These are phyloP conservation scores for Funneliformis mosseae DNA, from an alignment of 192 early-diverging fungal genomes.

Conservation along the genomic window DNA sequence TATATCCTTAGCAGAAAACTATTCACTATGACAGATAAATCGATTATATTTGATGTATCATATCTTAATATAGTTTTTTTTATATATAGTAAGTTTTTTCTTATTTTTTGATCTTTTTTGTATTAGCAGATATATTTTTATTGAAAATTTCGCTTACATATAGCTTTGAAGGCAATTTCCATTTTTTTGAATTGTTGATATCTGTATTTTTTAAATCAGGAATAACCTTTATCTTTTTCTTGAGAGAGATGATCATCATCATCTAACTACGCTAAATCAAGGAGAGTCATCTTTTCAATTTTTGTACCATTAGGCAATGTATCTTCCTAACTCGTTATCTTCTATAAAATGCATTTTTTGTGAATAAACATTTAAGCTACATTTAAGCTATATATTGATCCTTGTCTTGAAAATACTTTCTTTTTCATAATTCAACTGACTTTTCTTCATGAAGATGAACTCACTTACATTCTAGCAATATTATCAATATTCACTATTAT, in stretches of 20 bases:
- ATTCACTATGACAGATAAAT: constrained; percentile 34
- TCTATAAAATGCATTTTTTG: constrained; percentile 10
- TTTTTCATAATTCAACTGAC: not conserved
- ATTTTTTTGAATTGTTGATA: constrained; percentile 11
- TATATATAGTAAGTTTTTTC: constrained; percentile 7
- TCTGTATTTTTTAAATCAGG: constrained; percentile 14
- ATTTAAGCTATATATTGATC: constrained; percentile 10
- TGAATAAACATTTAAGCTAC: no score
- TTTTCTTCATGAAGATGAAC: not conserved
- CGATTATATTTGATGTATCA: constrained; percentile 31
- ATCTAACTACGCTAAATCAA: not conserved
- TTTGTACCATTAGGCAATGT: constrained; percentile 1
- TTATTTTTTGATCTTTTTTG: constrained; percentile 21
- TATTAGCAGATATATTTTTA: constrained; percentile 25
- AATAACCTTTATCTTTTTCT: not conserved
- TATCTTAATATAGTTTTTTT: constrained; percentile 35
- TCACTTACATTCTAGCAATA: constrained; percentile 21
- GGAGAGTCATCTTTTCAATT: not conserved
- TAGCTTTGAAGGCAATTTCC: constrained; percentile 31
- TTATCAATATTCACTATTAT: not conserved
- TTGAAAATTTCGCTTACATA: constrained; percentile 27
- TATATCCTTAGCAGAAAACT: constrained; percentile 32
- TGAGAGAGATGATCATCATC: not conserved
- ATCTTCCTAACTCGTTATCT: constrained; percentile 2
- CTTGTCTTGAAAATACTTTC: not conserved